Evolutionary conservation across 2,329 filamentous ascomycete species (phyloP), one percentile per base, ranked within the genome.

Genomic region (Leptosphaerulina australis): DNA sequence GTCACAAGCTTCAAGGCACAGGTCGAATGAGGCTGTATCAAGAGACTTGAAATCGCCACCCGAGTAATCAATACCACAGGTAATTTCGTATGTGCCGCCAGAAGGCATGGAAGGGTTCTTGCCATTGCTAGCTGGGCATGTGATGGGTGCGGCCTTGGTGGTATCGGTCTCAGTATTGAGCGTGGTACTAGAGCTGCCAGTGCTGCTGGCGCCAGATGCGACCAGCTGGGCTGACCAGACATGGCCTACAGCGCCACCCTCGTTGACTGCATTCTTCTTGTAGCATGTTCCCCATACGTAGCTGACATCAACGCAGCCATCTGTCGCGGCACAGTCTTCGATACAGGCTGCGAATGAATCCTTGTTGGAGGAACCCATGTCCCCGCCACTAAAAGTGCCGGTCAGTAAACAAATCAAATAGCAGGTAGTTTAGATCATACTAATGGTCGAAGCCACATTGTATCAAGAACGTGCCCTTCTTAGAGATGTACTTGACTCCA

Each of bases 321-420:
- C 18, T 15, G 46, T 50, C n/a, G 46, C 26, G 6, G 46, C 38
- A 17, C 46, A 50, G 9, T 38, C 46, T 34, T 50, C 46, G 33
- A 50, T 50, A 29, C 46, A 50, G 33, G 46, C 38, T n/a, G 46
- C 46, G 21, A 50, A 50, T 4, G 38, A 30, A n/a, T 50, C 46
- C 12, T 26, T 33, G 5, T 20, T 38, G 15, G 46, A 50, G 17
- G 38, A 44, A 8, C 46, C 33, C 26, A 50, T 50, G 26, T 50
- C 46, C 21, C 38, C 46, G 20, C 46, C 46, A 29, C 45, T 49
- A 17, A 15, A 24, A 17, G 9, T 1, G 5, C 6, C 20, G 11
- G 25, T 49, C 14, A 49, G 26, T 17, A n/a, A 4, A 17, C 3
- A 10, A 1, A n/a, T 5, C 3, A 15, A 4, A 4, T n/a, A 1